These are phyloP conservation scores for Metschnikowia drakensbergensis DNA, from an alignment of 805 yeast species.

Conservation along the genomic window DNA sequence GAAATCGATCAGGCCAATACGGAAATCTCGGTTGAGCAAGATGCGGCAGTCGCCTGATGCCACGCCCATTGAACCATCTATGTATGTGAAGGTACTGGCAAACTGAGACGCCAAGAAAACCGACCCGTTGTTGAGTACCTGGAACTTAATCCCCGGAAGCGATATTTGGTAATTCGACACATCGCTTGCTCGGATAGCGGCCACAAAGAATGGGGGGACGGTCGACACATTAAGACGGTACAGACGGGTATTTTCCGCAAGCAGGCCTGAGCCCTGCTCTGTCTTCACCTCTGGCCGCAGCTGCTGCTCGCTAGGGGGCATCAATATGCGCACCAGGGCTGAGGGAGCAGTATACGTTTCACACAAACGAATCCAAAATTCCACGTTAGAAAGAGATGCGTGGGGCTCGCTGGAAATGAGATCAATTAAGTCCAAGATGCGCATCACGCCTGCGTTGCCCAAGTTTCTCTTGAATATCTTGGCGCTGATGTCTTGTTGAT, in stretches of 20 bases:
- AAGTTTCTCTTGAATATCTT: conserved; percentile 36
- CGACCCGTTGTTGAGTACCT: conserved; percentile 39
- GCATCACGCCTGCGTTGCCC: conserved; percentile 41
- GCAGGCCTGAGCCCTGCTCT: conserved; percentile 1
- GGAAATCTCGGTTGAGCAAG: conserved; percentile 56
- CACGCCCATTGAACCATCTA: conserved; percentile 68
- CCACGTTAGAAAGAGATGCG: conserved; percentile 26
- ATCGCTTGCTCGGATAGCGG: conserved; percentile 47
- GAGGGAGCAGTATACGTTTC: conserved; percentile 31
- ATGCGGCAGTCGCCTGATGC: conserved; percentile 61
- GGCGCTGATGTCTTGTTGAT: conserved; percentile 19
- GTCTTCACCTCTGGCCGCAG: background rate
- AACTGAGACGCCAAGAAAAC: conserved; percentile 32
- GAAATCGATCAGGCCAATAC: conserved; percentile 71
- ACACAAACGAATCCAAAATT: conserved; percentile 36
- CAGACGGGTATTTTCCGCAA: conserved; percentile 23
- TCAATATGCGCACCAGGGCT: conserved; percentile 28
- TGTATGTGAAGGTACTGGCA: conserved; percentile 38
- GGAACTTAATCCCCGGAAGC: conserved; percentile 38
- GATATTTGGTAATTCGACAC: conserved; percentile 25
- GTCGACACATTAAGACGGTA: conserved; percentile 64
- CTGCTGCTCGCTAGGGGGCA: conserved; percentile 17
- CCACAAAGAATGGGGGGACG: conserved; percentile 59
- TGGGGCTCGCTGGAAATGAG: conserved; percentile 33
- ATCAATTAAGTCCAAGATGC: conserved; percentile 39